Percentiles rank a stretch among this genome's conserved stretches.
These are phyloP conservation scores for Pseudogymnoascus verrucosus DNA, from an alignment of 2,329 filamentous ascomycete genomes.

Conservation along the genomic window DNA sequence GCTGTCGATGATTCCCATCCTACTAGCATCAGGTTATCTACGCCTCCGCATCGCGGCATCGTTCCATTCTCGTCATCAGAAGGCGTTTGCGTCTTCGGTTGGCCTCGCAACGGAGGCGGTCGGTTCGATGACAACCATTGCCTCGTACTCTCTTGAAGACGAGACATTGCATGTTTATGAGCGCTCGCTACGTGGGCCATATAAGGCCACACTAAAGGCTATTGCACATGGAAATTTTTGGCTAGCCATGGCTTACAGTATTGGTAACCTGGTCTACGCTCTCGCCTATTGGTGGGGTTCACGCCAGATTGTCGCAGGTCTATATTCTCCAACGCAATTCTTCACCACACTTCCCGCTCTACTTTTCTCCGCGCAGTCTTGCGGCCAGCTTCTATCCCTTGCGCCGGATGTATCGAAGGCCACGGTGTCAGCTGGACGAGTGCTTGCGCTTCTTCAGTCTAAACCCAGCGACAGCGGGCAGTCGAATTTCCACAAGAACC, in stretches of 20 bases:
- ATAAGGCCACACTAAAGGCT: constrained; percentile 44
- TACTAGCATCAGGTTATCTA: constrained; percentile 62
- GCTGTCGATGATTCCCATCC: constrained; percentile 58
- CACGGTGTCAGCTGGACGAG: constrained; percentile 49
- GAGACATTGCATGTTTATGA: constrained; percentile 42
- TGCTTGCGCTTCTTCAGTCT: constrained; percentile 42
- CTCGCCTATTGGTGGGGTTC: constrained; percentile 77
- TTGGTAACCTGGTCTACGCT: constrained; percentile 61
- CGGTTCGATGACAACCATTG: constrained; percentile 57
- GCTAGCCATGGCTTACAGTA: constrained; percentile 44
- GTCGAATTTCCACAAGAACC: constrained; percentile 14
- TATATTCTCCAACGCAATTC: constrained; percentile 59
- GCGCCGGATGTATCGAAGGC: constrained; percentile 68
- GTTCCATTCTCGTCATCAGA: constrained; percentile 55
- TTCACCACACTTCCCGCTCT: constrained; percentile 66
- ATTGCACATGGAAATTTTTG: constrained; percentile 48
- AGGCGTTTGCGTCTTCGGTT: constrained; percentile 55
- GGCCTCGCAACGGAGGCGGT: constrained; percentile 60
- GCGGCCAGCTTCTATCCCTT: constrained; percentile 67
- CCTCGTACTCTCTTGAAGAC: constrained; percentile 39
- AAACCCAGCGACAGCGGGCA: constrained; percentile 19
- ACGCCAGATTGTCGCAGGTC: constrained; percentile 57
- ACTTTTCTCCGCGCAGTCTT: constrained; percentile 64
- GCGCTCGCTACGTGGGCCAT: constrained; percentile 45
- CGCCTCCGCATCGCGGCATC: constrained; percentile 54